Evolutionary conservation across 768 basidiomycete species (phyloP), one percentile per base, ranked within the genome.

Genomic region (Dacryopinax primogenitus): DNA sequence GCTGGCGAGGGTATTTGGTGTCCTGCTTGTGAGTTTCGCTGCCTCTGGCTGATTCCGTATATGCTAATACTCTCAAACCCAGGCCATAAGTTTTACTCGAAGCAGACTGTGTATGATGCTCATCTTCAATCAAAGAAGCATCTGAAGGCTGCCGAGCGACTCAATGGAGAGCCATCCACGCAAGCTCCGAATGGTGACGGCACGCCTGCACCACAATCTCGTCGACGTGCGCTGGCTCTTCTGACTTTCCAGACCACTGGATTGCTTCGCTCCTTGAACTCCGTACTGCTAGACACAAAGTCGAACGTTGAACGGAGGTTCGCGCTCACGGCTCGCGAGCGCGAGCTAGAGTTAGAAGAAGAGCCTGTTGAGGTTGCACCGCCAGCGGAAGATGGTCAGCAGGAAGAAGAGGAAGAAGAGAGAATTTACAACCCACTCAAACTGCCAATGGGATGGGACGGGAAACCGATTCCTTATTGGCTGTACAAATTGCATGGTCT

Each of bases 391-490:
- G 78, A 72, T 1, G 77, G 77, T 16, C 84, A 77, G 36, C 76
- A 77, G 7, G 87, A 88, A 64, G 92, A 95, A 66, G 92, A 94
- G 58, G 93, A 94, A 68, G 93, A 92, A 69, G 93, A 98, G 71
- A 84, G 91, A 69, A 93, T 99, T 34, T 99, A 98, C 76, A 99
- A 99, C 70, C 96, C 96, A 51, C 83, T 98, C 62, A 98, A 98
- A 77, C 78, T 98, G 41, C 96, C 96, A 15, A 80, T 97, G 23
- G 92, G 92, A 3, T 97, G 93, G 93, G 96, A 99, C 72, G 94
- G 95, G 33, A 98, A 98, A 73, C 96, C 96, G 21, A 99, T 99
- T 71, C 96, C 96, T 34, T 97, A 95, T 73, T 97, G 94, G 94
- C 70, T 99, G 64, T 99, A 94, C 78, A 98, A 98, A 76, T 78